These are phyloP conservation scores for Sporisorium sorghi DNA, from an alignment of 1,284 basidiomycete genomes.

Conservation along the genomic window DNA sequence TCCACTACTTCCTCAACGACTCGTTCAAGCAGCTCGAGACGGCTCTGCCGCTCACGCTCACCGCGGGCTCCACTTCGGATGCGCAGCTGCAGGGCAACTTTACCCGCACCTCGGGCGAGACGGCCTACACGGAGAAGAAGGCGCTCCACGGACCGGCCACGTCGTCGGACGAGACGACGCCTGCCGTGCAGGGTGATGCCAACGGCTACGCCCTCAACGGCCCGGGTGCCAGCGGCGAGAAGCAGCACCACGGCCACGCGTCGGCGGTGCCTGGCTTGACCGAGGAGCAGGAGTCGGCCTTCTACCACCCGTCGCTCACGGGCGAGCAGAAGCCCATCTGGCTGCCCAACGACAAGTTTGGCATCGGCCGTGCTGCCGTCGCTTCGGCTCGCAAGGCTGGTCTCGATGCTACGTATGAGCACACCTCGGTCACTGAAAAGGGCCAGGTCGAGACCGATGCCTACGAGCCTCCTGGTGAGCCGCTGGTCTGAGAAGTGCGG, in stretches of 20 bases:
- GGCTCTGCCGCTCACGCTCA: constrained; percentile 57
- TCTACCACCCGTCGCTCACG: constrained; percentile 61
- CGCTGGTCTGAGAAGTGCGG: constrained; percentile 31
- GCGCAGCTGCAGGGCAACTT: constrained; percentile 22
- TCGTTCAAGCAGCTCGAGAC: constrained; percentile 59
- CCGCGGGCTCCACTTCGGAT: constrained; percentile 17
- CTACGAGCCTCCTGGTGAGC: constrained; percentile 63
- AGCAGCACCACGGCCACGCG: constrained; percentile 20
- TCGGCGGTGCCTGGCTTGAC: constrained; percentile 11
- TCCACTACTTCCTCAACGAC: constrained; percentile 69
- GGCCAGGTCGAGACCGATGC: constrained; percentile 61
- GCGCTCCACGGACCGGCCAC: constrained; percentile 22
- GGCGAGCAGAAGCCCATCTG: constrained; percentile 64
- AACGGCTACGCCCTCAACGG: constrained; percentile 30
- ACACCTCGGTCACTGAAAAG: constrained; percentile 65
- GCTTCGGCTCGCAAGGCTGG: constrained; percentile 60
- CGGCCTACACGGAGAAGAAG: constrained; percentile 56
- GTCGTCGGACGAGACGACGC: constrained; percentile 18
- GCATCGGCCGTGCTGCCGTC: constrained; percentile 61
- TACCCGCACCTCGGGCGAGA: constrained; percentile 42
- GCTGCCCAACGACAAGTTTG: constrained; percentile 67
- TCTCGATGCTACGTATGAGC: constrained; percentile 58
- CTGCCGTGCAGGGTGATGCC: constrained; percentile 10
- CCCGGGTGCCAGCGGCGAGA: constrained; percentile 11
- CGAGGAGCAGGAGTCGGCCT: constrained; percentile 50